These are phyloP conservation scores for Tieghemiomyces parasiticus DNA, from an alignment of 192 early-diverging fungal species.

Conservation along the genomic window DNA sequence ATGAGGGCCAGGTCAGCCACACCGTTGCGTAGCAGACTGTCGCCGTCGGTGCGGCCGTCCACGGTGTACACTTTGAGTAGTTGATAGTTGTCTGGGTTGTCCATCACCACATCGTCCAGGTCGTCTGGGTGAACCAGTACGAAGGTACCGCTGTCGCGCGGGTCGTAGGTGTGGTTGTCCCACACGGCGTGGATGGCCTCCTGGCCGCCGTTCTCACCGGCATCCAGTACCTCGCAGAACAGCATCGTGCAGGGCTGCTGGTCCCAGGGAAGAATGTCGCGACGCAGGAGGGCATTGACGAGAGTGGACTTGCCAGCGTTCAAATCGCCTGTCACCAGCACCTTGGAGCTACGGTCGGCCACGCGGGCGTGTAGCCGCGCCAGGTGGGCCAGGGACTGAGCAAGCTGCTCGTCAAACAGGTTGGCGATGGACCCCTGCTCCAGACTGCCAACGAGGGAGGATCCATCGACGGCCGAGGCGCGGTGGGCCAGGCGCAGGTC, in stretches of 20 bases:
- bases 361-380: conserved; percentile 74
- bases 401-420: conserved; percentile 50
- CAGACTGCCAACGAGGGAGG: conserved; percentile 38
- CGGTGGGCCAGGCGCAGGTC: conserved; percentile 53
- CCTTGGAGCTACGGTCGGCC: conserved; percentile 79
- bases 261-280: conserved; percentile 83
- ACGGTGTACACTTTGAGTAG: conserved; percentile 87
- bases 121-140: conserved; percentile 48
- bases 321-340: conserved; percentile 93
- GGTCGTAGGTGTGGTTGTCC: conserved; percentile 50
- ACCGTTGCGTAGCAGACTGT: conserved; percentile 85
- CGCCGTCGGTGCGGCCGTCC: conserved; percentile 41
- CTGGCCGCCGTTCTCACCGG: conserved; percentile 69
- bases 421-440: conserved; percentile 55
- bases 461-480: conserved; percentile 26
- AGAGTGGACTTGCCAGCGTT: conserved; percentile 97
- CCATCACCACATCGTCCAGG: conserved; percentile 68
- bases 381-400: conserved; percentile 55
- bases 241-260: conserved; percentile 96
- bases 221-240: conserved; percentile 94
- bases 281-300: conserved; percentile 86
- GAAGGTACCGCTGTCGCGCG: conserved; percentile 53
- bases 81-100: conserved; percentile 62
- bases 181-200: conserved; percentile 89
- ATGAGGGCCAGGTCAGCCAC: conserved; percentile 92